Evolutionary conservation across 768 basidiomycete genomes (phyloP), one percentile per base, ranked within the genome.

Genomic region (Neoboletus magnificus): DNA sequence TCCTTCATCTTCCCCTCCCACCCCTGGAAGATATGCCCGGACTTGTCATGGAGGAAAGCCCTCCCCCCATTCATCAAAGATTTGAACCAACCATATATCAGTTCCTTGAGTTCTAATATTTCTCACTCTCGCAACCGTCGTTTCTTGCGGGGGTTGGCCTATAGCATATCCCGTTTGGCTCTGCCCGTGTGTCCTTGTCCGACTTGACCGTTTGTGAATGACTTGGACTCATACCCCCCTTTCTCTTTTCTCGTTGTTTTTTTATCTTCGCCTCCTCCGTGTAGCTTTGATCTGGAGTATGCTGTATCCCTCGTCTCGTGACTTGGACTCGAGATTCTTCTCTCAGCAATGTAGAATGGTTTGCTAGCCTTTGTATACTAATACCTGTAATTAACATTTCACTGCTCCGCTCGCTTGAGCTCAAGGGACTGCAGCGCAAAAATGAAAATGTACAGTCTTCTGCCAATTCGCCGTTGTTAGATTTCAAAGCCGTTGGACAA

Each of bases 1-100:
- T 93, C 74, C 79, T 90, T 43, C 86, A 86, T 52, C 80, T 89
- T 12, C 89, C 89, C 2, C 77, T 87, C n/a, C 90, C 89, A 30
- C 77, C 83, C 36, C 62, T 79, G n/a, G 85, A 86, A 52, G 89
- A 91, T 56, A 89, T 92, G 67, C 90, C 90, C 13, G 90, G 90
- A 32, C 81, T 92, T 56, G 73, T 85, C 57, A 76, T 76, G 49
- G 84, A 86, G 62, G 88, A 89, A 62, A 73, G 71, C 35, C 79
- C 82, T 27, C 78, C 75, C 16, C 77, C 82, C 22, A 76, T 84
- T 46, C 80, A 83, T 54, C 83, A 84, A 62, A 76, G 82, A 61
- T 84, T 87, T 57, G 86, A 90, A 60, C 79, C 84, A 30, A 77
- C 82, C 61, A 77, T 81, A 16, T 88, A 83, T 66, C 86, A 87